phyloP scores from a whole-genome alignment of 805 yeast species.

The Metschnikowia continentalis region DNA sequence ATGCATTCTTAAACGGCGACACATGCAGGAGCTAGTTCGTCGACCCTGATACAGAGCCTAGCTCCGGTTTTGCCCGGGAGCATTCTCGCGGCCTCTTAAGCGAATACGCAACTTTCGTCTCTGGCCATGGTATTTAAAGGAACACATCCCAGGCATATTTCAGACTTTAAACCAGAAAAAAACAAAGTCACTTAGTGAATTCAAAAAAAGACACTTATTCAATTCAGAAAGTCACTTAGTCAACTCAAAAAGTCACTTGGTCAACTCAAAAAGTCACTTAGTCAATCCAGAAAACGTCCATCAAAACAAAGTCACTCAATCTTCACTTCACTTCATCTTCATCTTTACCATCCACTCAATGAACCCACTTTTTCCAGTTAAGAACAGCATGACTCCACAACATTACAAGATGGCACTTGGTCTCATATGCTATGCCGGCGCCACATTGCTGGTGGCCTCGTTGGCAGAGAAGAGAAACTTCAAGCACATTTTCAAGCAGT shows the following conservation, averaged over 20 bases:
- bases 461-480: constrained; percentile 28
- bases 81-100: constrained; percentile 1
- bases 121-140: background rate
- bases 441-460: constrained; percentile 26
- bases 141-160: background rate
- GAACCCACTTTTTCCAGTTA: constrained; percentile 5
- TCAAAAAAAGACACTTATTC: too few species aligned
- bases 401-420: constrained; percentile 19
- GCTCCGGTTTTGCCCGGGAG: background rate
- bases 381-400: constrained; percentile 12
- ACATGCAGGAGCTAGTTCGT: too few species aligned
- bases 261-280: too few species aligned
- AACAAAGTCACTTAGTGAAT: too few species aligned
- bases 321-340: background rate
- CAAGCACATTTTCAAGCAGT: constrained; percentile 28
- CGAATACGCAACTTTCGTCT: background rate
- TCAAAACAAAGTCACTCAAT: too few species aligned
- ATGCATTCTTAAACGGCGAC: background rate
- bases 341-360: background rate
- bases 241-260: too few species aligned
- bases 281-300: too few species aligned
- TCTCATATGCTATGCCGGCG: constrained; percentile 22
- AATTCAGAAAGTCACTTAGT: too few species aligned
- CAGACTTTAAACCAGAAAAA: too few species aligned
- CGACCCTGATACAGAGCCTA: background rate